A percentile compares a stretch with the other conserved stretches of the same genome.
Conservation (phyloP, 805 yeast genomes). For the Ogataea zsoltii region DNA sequence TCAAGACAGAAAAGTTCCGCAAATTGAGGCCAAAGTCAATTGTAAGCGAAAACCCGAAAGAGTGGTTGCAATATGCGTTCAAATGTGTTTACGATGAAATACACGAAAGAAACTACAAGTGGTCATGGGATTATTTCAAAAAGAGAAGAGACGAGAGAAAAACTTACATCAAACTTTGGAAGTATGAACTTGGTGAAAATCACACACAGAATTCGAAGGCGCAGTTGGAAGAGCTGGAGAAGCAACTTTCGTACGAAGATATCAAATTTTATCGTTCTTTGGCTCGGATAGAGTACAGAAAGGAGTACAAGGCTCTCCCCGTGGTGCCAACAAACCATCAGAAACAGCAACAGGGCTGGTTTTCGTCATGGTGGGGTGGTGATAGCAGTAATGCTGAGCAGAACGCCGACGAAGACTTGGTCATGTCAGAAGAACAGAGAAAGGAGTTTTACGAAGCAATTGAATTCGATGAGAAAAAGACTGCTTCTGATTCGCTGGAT, state of each 20-base stretch:
- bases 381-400: constrained; percentile 13
- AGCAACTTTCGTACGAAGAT: constrained; percentile 67
- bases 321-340: constrained; percentile 7
- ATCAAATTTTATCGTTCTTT: constrained; percentile 81
- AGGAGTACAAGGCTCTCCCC: constrained; percentile 40
- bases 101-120: constrained; percentile 73
- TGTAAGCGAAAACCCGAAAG: constrained; percentile 61
- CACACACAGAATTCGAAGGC: constrained; percentile 32
- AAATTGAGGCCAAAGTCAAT: constrained; percentile 63
- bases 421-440: constrained; percentile 81
- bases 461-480: constrained; percentile 75
- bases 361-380: constrained; percentile 66
- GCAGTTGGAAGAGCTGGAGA: constrained; percentile 55
- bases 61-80: constrained; percentile 84
- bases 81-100: constrained; percentile 75
- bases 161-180: constrained; percentile 69
- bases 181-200: constrained; percentile 47
- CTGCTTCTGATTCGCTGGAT: constrained; percentile 52
- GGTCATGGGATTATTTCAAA: constrained; percentile 87
- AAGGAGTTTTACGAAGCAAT: constrained; percentile 91
- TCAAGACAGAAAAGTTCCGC: constrained; percentile 73
- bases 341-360: constrained; percentile 52
- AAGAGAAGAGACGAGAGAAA: constrained; percentile 72
- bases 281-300: constrained; percentile 65
- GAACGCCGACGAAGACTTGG: constrained; percentile 35